phyloP scores from a whole-genome alignment of 768 basidiomycete species.

The Naganishia onofrii region DNA sequence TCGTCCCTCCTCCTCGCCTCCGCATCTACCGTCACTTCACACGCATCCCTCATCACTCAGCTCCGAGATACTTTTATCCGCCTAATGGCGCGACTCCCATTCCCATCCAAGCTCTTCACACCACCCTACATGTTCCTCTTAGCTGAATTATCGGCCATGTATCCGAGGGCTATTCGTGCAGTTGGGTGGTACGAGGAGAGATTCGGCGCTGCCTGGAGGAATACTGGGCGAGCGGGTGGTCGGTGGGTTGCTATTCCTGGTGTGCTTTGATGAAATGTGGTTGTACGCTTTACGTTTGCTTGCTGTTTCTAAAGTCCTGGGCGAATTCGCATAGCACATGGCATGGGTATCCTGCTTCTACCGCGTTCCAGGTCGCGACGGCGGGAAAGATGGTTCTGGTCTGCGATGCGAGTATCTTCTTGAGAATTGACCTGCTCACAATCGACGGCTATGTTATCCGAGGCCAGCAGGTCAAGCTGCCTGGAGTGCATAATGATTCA shows the following conservation, averaged over 20 bases:
- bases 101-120: slow-evolving; percentile 54
- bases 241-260: slow-evolving; percentile 77
- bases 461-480: too few species aligned
- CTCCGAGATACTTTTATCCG: slow-evolving; percentile 3
- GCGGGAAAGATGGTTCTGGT: too few species aligned
- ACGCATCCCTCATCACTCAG: background rate
- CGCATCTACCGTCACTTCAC: slow-evolving; percentile 13
- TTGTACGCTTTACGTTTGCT: background rate
- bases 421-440: too few species aligned
- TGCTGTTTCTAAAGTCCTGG: too few species aligned
- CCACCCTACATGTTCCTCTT: slow-evolving; percentile 80
- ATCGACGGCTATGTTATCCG: too few species aligned
- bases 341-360: too few species aligned
- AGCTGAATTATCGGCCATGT: slow-evolving; percentile 71
- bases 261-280: slow-evolving; percentile 56
- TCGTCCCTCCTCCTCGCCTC: slow-evolving; percentile 4
- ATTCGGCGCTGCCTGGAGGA: slow-evolving; percentile 67
- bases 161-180: slow-evolving; percentile 69
- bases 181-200: slow-evolving; percentile 79
- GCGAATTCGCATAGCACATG: too few species aligned
- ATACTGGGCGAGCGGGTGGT: slow-evolving; percentile 64
- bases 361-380: too few species aligned
- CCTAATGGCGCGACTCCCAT: slow-evolving; percentile 44
- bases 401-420: too few species aligned
- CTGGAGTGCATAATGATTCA: too few species aligned